These are phyloP conservation scores for Mallotus repandus DNA, from an alignment of 441 rosid species.

Conservation along the genomic window DNA sequence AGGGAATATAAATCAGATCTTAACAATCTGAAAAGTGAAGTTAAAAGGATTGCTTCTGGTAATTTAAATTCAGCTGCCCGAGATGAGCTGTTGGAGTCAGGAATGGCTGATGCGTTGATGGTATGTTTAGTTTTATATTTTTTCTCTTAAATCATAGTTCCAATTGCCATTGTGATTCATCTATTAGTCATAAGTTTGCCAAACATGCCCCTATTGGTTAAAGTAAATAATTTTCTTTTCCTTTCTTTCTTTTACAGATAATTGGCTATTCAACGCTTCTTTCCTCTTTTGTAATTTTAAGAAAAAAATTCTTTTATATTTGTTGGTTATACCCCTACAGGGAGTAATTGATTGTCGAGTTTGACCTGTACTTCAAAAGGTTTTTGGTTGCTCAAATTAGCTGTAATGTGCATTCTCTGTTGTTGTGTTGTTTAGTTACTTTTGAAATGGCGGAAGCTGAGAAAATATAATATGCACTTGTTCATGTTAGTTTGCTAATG, in stretches of 20 bases:
- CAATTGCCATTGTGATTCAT: background rate
- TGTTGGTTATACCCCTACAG: background rate
- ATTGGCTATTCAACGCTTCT: background rate
- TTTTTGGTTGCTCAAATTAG: background rate
- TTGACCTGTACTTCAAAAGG: background rate
- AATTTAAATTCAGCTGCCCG: constrained; percentile 63
- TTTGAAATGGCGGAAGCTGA: background rate
- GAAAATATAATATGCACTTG: background rate
- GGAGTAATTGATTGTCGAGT: background rate
- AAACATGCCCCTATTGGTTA: background rate
- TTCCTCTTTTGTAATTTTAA: background rate
- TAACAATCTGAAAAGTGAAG: constrained; percentile 86
- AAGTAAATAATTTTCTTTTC: background rate
- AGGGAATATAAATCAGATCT: constrained; percentile 95
- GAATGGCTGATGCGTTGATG: constrained; percentile 74
- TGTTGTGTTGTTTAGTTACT: background rate
- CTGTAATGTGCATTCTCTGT: background rate
- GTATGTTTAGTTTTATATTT: constrained; percentile 39
- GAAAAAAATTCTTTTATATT: background rate
- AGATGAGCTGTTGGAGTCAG: constrained; percentile 85
- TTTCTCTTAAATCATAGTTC: constrained; percentile 2
- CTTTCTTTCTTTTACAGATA: background rate
- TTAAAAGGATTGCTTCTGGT: constrained; percentile 67
- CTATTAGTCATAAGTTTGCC: background rate
- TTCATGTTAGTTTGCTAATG: background rate